Base-by-base conservation (phyloP, 345 rosid genomes). In the Salix koriyanagi region DNA sequence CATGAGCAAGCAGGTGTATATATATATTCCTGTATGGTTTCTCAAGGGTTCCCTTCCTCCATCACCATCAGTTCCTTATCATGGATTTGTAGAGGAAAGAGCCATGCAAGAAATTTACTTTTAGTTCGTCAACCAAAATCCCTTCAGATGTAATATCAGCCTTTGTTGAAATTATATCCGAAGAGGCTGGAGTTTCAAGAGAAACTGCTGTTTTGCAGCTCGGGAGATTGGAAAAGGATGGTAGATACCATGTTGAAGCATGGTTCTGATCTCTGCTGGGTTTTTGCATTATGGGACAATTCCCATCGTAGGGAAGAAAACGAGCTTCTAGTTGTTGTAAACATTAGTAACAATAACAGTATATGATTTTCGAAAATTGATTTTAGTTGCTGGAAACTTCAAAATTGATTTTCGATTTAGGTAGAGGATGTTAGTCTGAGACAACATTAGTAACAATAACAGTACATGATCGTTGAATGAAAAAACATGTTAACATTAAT, bases 221-320 rank as follows among this genome's bases (percentile, higher is more conserved):
- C 16, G 87, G 86, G 84, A 88, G 87, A 71, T 69, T 91, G 83
- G 92, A 96, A 80, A 96, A 80, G 73, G 89, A 87, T 23, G 92
- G 99, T 19, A 91, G 81, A 73, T 93, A 93, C 88, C 90, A 89
- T 85, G 94, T 96, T 74, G 97, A 96, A 89, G 96, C 96, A 76
- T 93, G 99, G 99, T 88, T 94, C 65, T 95, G 85, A 90, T 21
- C 65, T 10, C 42, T 39, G 21, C 71, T 10, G 44, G 44, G 67
- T 65, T 30, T 21, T 70, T 36, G 19, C 23, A 48, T 41, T 41
- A 41, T 41, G 44, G 44, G 44, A 41, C 44, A 41, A 41, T 41
- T 41, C 44, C 44, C 34, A 41, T 8, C 2, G 44, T 9, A 41
- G 44, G 12, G 44, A 41, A 41, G 44, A 41, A 39, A 41, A 41